These are phyloP conservation scores for Mikania micrantha DNA, from an alignment of 129 eudicot species.

Conservation along the genomic window DNA sequence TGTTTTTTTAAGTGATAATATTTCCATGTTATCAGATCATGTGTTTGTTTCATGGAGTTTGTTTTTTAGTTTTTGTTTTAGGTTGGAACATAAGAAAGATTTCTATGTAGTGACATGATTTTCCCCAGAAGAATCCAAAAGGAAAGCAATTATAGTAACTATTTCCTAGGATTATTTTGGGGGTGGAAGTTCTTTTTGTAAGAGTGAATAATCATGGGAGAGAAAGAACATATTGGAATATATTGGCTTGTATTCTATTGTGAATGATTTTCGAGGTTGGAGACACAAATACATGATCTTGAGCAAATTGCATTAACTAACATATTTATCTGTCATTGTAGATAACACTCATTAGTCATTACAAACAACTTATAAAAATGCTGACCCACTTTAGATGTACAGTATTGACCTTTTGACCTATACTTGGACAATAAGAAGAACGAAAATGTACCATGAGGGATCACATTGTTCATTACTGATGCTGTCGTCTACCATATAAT, in stretches of 20 bases:
- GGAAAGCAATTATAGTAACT: neutral
- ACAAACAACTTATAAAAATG: neutral
- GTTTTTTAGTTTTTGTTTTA: neutral
- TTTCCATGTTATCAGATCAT: neutral
- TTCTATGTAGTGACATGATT: neutral
- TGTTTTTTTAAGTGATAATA: neutral
- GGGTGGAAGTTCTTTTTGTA: neutral
- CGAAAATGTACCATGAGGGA: neutral
- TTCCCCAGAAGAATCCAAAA: neutral
- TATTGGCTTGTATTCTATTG: neutral
- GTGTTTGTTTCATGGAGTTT: neutral
- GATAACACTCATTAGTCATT: neutral
- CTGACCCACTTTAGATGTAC: neutral
- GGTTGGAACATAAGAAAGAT: neutral
- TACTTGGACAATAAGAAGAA: neutral
- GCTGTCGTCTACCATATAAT: neutral
- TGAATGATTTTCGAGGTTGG: neutral
- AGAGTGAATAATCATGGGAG: neutral
- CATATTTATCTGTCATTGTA: neutral
- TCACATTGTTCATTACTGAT: neutral
- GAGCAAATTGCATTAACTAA: neutral
- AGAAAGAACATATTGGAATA: neutral
- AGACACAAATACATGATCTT: neutral
- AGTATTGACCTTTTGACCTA: constrained; percentile 4
- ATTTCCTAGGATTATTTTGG: neutral